Evolutionary conservation across 2,329 filamentous ascomycete genomes (phyloP).

Genomic region (Ceratocystis papillata): DNA sequence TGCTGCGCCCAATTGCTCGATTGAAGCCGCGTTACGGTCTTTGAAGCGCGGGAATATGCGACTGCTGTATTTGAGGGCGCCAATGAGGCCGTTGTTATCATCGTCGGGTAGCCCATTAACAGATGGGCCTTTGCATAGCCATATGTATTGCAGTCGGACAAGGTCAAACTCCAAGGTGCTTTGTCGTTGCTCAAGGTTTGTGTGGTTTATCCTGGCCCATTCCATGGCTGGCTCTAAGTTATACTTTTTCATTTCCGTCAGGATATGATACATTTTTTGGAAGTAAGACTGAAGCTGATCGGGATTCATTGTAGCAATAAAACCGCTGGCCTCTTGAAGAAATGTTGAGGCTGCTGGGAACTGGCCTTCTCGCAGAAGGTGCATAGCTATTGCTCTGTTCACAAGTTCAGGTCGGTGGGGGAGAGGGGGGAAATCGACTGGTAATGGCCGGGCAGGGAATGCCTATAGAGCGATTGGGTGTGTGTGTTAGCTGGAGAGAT

Average conservation of each 20-base stretch:
- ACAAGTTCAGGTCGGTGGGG: constrained; percentile 57
- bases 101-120: constrained; percentile 47
- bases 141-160: constrained; percentile 78
- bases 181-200: constrained; percentile 63
- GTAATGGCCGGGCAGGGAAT: constrained; percentile 62
- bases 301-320: constrained; percentile 30
- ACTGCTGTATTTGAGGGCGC: constrained; percentile 66
- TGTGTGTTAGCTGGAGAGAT: background rate
- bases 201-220: constrained; percentile 67
- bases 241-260: constrained; percentile 39
- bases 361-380: constrained; percentile 85
- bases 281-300: constrained; percentile 65
- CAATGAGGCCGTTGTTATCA: constrained; percentile 43
- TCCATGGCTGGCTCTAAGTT: constrained; percentile 75
- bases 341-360: constrained; percentile 83
- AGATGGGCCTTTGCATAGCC: constrained; percentile 60
- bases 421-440: constrained; percentile 48
- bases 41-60: constrained; percentile 65
- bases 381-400: constrained; percentile 92
- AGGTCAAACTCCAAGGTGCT: constrained; percentile 95
- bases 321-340: constrained; percentile 50
- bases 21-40: constrained; percentile 62
- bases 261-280: constrained; percentile 78
- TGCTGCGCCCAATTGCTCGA: constrained; percentile 69
- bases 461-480: constrained; percentile 35